Evolutionary conservation across 2,329 filamentous ascomycete genomes (phyloP), one percentile per base, ranked within the genome.

Genomic region (Stachybotrys elegans): DNA sequence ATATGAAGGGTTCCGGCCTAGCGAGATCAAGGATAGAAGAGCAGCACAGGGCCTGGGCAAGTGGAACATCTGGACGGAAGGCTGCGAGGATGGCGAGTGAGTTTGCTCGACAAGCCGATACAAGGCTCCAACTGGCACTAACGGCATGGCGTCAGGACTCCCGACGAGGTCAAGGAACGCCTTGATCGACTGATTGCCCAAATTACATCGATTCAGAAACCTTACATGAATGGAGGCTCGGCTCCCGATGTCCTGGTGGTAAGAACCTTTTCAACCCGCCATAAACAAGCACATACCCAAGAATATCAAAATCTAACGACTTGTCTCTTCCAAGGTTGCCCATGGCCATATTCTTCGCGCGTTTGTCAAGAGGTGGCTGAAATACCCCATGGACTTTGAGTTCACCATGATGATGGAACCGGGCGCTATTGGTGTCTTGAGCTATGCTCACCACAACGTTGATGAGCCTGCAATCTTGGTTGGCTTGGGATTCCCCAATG

Each of bases 1-100:
- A 47, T 84, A 83, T 56, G 80, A 84, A 57, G 80, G 80, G 11
- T 57, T 81, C 20, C 69, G 69, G 37, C 68, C 66, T 7, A 55
- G 63, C n/a, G 63, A 78, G 52, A 83, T 83, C 41, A 62, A 65
- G 13, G 56, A 62, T 22, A 51, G 63, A 48, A 67, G 79, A 46
- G 61, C 67, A 48, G 51, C 67, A 44, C 61, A 66, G 8, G 76
- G 76, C 0, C 58, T 78, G 16, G 76, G 79, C 52, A 57, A 62
- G 21, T 81, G 78, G 77, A 67, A 78, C 58, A 79, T 81, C 40
- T 81, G 76, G 76, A 59, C 60, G 12, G 75, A 80, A 62, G 78
- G 77, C 0, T 81, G 76, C 57, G 73, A 78, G 48, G 73, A 65
- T 14, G 74, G 77, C 53, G 75, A 79, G 72, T 73, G 58, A 48